Evolutionary conservation across 352 stramenopile genomes (phyloP).

Genomic region (Phytophthora crassamura): DNA sequence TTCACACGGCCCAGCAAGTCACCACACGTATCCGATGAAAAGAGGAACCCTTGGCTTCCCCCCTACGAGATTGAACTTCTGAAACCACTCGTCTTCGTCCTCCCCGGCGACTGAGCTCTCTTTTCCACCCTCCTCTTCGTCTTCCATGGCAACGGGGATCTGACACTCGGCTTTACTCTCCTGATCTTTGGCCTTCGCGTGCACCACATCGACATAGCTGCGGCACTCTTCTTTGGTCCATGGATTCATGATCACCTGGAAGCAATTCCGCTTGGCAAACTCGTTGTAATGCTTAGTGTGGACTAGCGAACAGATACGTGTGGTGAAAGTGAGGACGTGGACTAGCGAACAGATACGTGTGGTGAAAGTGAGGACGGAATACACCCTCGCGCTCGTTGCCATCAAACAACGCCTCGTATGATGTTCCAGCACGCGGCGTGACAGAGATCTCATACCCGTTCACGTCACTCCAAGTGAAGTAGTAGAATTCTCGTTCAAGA

Average conservation of each 20-base stretch:
- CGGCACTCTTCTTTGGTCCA: conserved; percentile 33
- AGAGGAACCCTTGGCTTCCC: conserved; percentile 11
- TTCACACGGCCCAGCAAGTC: conserved; percentile 8
- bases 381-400: conserved; percentile 6
- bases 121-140: conserved; percentile 33
- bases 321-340: conserved; percentile 6
- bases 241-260: conserved; percentile 40
- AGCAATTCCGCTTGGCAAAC: conserved; percentile 31
- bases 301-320: conserved; percentile 34
- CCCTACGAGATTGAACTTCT: conserved; percentile 15
- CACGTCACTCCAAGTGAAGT: conserved; percentile 16
- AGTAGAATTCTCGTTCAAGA: conserved; percentile 3
- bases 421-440: background rate
- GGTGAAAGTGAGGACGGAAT: background rate
- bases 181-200: too few species aligned
- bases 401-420: conserved; percentile 29
- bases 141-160: conserved; percentile 11
- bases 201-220: too few species aligned
- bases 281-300: conserved; percentile 30
- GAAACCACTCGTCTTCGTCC: conserved; percentile 23
- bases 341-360: conserved; percentile 34
- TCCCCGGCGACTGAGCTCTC: too few species aligned
- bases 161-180: conserved; percentile 31
- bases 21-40: conserved; percentile 24
- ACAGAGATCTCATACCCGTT: conserved; percentile 9